A percentile compares a stretch with the other conserved stretches of the same genome.
Evolutionary conservation across 2,329 filamentous ascomycete species (phyloP).

Genomic region (Ophiocordyceps camponoti-rufipedis): DNA sequence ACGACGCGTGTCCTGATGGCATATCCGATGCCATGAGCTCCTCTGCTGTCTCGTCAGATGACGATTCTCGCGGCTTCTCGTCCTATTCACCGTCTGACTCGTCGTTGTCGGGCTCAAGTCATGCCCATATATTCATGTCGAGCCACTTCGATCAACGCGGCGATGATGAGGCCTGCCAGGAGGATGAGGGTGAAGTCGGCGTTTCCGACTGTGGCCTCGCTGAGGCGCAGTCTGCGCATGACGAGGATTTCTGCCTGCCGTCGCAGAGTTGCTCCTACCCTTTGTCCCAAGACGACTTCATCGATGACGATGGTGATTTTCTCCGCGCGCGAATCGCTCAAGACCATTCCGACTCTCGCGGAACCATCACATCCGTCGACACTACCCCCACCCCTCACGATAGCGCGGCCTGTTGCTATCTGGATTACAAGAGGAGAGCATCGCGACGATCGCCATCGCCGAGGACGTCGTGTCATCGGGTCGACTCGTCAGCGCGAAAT

Average conservation of each 20-base stretch:
- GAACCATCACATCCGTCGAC: constrained; percentile 9
- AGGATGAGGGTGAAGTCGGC: constrained; percentile 18
- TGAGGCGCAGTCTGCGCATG: constrained; percentile 18
- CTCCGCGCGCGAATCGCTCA: constrained; percentile 20
- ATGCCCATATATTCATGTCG: neutral
- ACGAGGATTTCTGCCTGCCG: constrained; percentile 11
- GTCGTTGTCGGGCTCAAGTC: constrained; percentile 35
- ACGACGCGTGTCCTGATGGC: constrained; percentile 5
- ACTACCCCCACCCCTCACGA: constrained; percentile 21
- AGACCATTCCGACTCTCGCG: constrained; percentile 15
- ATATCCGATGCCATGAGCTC: constrained; percentile 31
- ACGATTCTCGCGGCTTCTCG: constrained; percentile 12
- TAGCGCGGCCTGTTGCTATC: constrained; percentile 14
- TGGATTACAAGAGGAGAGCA: constrained; percentile 18
- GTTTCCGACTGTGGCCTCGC: constrained; percentile 25
- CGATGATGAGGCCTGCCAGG: constrained; percentile 26
- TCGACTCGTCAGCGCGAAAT: constrained; percentile 11
- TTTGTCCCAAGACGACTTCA: constrained; percentile 10
- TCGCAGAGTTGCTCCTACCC: constrained; percentile 13
- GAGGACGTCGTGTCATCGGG: constrained; percentile 12
- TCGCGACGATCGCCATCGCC: constrained; percentile 17
- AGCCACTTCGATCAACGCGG: constrained; percentile 10
- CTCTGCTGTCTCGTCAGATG: constrained; percentile 16
- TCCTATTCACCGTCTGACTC: constrained; percentile 26
- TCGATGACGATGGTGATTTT: constrained; percentile 13